These are phyloP conservation scores for Aspergillus proliferans DNA, from an alignment of 2,329 filamentous ascomycete genomes.

Conservation along the genomic window DNA sequence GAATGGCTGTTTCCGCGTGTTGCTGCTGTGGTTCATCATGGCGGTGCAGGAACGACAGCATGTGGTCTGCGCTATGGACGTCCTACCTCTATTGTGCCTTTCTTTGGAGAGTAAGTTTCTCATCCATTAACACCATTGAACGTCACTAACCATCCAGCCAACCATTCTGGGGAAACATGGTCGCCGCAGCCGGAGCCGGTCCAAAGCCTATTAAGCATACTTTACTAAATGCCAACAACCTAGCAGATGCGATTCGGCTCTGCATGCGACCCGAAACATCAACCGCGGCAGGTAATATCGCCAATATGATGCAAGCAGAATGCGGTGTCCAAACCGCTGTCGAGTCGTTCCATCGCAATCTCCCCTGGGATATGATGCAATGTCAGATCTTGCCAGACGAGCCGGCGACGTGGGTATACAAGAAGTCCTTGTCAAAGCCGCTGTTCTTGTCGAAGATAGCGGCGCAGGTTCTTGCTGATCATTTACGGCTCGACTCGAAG, in stretches of 20 bases:
- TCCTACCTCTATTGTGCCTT: constrained; percentile 52
- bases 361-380: constrained; percentile 19
- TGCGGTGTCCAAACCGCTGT: constrained; percentile 38
- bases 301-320: constrained; percentile 36
- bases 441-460: constrained; percentile 19
- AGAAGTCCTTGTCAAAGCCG: constrained; percentile 2
- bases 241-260: constrained; percentile 42
- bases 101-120: constrained; percentile 47
- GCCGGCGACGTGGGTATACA: constrained; percentile 24
- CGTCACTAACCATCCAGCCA: constrained; percentile 25
- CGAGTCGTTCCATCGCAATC: constrained; percentile 39
- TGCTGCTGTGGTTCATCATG: constrained; percentile 52
- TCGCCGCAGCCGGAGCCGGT: constrained; percentile 45
- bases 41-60: constrained; percentile 55
- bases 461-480: constrained; percentile 18
- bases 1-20: constrained; percentile 56
- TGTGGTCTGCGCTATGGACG: constrained; percentile 47
- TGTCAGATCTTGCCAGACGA: constrained; percentile 20
- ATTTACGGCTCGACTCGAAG: constrained; percentile 14
- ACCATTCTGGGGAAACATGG: constrained; percentile 51
- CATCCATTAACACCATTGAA: neutral
- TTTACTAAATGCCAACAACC: constrained; percentile 37
- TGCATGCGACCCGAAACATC: constrained; percentile 36
- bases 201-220: constrained; percentile 44
- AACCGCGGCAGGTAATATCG: constrained; percentile 32